A percentile compares a stretch with the other conserved stretches of the same genome.
These are phyloP conservation scores for Tolypocladium guangdongense DNA, from an alignment of 2,329 filamentous ascomycete species.

Conservation along the genomic window DNA sequence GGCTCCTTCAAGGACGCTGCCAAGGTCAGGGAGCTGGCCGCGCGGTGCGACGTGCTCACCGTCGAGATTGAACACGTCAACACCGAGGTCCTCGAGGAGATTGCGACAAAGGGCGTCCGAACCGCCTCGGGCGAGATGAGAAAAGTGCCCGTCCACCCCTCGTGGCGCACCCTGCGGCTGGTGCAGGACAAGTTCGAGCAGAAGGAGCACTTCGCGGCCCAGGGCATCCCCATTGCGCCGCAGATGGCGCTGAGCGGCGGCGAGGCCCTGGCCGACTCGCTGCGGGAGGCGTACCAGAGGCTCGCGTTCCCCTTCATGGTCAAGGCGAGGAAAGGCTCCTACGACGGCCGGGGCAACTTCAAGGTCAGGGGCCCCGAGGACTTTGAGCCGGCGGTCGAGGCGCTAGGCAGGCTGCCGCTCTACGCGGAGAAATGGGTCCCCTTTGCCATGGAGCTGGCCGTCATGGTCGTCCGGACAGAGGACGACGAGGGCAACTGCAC, in stretches of 20 bases:
- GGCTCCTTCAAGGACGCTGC: slow-evolving; percentile 81
- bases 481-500: slow-evolving; percentile 43
- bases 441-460: slow-evolving; percentile 78
- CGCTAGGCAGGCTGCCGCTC: slow-evolving; percentile 58
- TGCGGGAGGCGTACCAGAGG: slow-evolving; percentile 50
- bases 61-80: slow-evolving; percentile 95
- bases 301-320: slow-evolving; percentile 85
- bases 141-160: slow-evolving; percentile 60
- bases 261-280: slow-evolving; percentile 43
- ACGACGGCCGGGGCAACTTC: slow-evolving; percentile 72
- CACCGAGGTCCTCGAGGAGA: slow-evolving; percentile 78
- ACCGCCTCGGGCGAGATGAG: slow-evolving; percentile 16
- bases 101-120: slow-evolving; percentile 51
- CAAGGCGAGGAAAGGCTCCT: slow-evolving; percentile 81
- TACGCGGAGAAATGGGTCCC: slow-evolving; percentile 87
- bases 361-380: slow-evolving; percentile 35
- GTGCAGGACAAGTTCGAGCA: slow-evolving; percentile 94
- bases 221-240: slow-evolving; percentile 61
- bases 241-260: slow-evolving; percentile 52
- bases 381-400: slow-evolving; percentile 52
- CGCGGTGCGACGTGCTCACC: slow-evolving; percentile 68
- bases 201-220: slow-evolving; percentile 64
- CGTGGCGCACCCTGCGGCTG: slow-evolving; percentile 73
- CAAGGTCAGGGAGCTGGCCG: slow-evolving; percentile 70
- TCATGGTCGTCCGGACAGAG: slow-evolving; percentile 89